phyloP scores from a whole-genome alignment of 257 asterid species.

The Salvia rosmarinus region DNA sequence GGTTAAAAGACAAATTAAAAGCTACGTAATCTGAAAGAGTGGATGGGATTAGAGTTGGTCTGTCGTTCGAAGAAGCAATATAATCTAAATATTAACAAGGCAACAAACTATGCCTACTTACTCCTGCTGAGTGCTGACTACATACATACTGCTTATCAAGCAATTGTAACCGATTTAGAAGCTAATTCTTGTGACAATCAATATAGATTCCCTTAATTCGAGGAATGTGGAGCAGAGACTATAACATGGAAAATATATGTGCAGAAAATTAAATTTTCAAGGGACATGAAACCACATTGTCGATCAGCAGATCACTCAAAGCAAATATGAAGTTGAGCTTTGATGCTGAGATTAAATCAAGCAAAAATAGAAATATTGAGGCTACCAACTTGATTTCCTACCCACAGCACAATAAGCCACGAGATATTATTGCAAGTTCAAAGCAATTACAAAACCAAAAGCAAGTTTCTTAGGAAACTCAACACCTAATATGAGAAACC shows the following conservation, averaged over 20 bases:
- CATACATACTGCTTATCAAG: not conserved
- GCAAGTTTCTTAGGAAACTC: conserved; percentile 13
- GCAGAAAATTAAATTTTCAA: not conserved
- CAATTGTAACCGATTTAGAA: conserved; percentile 2
- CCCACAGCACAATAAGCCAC: not conserved
- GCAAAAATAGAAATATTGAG: conserved; percentile 6
- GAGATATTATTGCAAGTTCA: not conserved
- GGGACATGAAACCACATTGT: conserved; percentile 1
- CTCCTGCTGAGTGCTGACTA: conserved; percentile 4
- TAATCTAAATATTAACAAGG: not conserved
- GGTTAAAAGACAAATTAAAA: not conserved
- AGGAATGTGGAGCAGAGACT: not conserved
- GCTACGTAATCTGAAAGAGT: not conserved
- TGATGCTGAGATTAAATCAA: not conserved
- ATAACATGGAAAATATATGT: not conserved
- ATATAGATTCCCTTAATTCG: not conserved
- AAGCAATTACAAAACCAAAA: not conserved
- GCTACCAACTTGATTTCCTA: conserved; percentile 10
- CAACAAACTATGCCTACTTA: not conserved
- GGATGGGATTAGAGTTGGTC: not conserved
- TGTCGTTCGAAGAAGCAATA: not conserved
- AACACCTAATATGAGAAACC: not conserved
- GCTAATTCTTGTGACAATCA: not conserved
- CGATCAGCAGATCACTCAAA: not conserved
- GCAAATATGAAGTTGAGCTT: not conserved